Evolutionary conservation across 148 eudicot genomes (phyloP), one percentile per base, ranked within the genome.

Genomic region (Heliamphora exappendiculata): DNA sequence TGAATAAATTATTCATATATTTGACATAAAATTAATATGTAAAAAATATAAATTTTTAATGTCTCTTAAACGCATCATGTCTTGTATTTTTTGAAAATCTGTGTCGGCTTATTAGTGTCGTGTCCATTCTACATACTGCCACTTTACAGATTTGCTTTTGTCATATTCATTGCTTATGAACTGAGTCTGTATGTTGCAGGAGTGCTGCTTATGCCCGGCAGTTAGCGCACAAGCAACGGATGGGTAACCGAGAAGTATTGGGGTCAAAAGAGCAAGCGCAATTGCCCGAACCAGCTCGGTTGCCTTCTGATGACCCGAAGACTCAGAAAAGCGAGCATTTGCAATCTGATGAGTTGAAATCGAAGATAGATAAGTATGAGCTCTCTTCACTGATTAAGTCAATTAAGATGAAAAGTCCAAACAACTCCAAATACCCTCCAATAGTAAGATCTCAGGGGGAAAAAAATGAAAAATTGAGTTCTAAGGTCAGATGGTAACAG

Each of bases 391-490:
- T 90, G 53, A 90, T 94, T 31, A 89, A 78, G 76, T 92, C 97
- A n/a, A 33, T 92, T 24, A 92, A 90, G 76, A 89, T 88, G 97
- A 94, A n/a, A n/a, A 90, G 86, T 81, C 97, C 10, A 86, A 88
- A 81, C 86, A 92, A 75, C 73, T 77, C 45, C 71, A 85, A 67
- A 28, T 74, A 72, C 84, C 85, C 29, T 76, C 91, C 39, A 50
- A 69, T 64, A 74, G 41, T 59, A 80, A 81, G 74, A 68, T 72
- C 42, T 70, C 76, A 8, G 39, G 62, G 65, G n/a, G n/a, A n/a
- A n/a, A 78, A 69, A 31, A 78, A 53, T 51, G 80, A 75, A 63
- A 82, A 70, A 70, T 70, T 5, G 31, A 50, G 53, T 57, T n/a
- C 69, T 9, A 17, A 42, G 67, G 54, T 47, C 22, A 67, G 69